Base-by-base conservation (phyloP, 768 basidiomycete species). In the Mrakia blollopis region DNA sequence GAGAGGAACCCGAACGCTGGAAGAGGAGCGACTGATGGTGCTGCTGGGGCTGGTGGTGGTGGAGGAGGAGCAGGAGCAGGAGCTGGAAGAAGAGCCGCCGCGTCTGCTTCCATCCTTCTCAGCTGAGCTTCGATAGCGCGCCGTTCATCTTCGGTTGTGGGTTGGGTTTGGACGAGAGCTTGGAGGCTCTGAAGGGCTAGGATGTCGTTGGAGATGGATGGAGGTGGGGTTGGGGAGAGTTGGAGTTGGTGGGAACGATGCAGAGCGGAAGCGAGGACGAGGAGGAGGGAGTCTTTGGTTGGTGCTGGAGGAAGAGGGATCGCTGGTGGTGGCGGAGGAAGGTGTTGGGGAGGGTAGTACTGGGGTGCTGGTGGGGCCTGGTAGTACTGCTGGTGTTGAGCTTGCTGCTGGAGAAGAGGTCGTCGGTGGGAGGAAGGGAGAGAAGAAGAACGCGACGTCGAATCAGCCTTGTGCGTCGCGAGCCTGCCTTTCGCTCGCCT, bases 71-170 rank as follows among this genome's bases (percentile, higher is more conserved):
- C 61, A 14, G 62, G 37, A 6, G 41, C 39, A 11, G 73, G 73
- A n/a, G 60, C 39, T 63, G 57, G 72, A 11, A 30, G 72, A n/a
- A 32, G 60, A 35, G 57, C 60, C 4, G 73, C 57, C 23, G 61
- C 62, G 73, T 44, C 57, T 16, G 60, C 73, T 37, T 74, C 73
- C 41, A 74, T 74, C 63, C 68, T 60, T 9, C 30, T 41, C 10
- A 74, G 73, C 44, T 74, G 73, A 67, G 57, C 52, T 10, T 74
- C 73, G 73, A 74, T 74, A 21, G 73, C 73, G 35, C 73, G 28
- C 13, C 60, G 63, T 3, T 74, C 73, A 32, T 44, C 65, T 4
- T 74, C 73, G 62, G 57, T 32, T 18, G 47, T 54, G 32, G 52
- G 23, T 37, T 72, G 72, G 28, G 72, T 23, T 60, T 61, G 52